phyloP scores from a whole-genome alignment of 163 green algal species.

The Scenedesmus sp. region DNA sequence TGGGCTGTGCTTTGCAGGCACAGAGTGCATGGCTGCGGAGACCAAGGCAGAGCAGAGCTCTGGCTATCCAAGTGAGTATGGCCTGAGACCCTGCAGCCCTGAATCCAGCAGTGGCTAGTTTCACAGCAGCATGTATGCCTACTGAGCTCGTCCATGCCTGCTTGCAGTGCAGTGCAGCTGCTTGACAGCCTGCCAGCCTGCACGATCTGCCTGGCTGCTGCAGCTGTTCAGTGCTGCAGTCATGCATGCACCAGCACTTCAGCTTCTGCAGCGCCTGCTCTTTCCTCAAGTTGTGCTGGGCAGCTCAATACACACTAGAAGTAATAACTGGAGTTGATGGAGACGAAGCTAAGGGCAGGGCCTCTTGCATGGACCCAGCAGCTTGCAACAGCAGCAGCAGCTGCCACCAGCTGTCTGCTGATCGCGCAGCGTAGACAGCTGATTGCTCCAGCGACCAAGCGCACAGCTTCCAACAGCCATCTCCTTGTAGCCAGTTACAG shows the following conservation, averaged over 20 bases:
- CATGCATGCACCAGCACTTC: background rate
- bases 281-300: background rate
- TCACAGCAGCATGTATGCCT: background rate
- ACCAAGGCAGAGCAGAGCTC: slow-evolving; percentile 11
- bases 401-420: background rate
- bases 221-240: background rate
- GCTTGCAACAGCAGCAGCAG: background rate
- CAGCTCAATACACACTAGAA: background rate
- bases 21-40: slow-evolving; percentile 3
- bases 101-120: background rate
- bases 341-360: background rate
- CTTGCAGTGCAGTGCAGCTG: background rate
- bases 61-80: slow-evolving; percentile 9
- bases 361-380: background rate
- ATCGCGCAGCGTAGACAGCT: background rate
- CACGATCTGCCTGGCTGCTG: slow-evolving; percentile 4
- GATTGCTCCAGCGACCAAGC: background rate
- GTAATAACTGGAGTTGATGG: background rate
- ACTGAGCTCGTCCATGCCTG: background rate
- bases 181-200: background rate
- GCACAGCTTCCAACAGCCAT: background rate
- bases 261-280: background rate
- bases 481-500: background rate
- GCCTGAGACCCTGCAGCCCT: background rate
- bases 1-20: background rate